Evolutionary conservation across 345 rosid species (phyloP).

Genomic region (Pseudoturritis turrita): DNA sequence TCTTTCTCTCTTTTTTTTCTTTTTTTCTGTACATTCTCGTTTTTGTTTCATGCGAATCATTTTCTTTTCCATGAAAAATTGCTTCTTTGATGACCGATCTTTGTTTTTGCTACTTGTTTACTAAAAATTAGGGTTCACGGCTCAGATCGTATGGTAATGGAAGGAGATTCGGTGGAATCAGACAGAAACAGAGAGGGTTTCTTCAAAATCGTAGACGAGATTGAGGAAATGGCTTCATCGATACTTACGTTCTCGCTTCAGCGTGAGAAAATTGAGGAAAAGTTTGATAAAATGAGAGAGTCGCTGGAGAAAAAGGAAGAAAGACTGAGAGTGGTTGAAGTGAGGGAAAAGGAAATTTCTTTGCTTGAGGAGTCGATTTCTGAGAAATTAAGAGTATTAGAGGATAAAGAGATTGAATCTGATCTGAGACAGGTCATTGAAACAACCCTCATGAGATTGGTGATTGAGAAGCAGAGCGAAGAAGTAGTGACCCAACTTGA

Average conservation of each 20-base stretch:
- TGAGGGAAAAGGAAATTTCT: neutral
- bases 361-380: neutral
- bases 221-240: neutral
- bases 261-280: too few relatives aligned
- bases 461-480: conserved; percentile 7
- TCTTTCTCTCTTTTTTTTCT: neutral
- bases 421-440: neutral
- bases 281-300: neutral
- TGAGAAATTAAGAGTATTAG: neutral
- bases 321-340: neutral
- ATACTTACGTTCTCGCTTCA: neutral
- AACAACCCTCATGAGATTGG: neutral
- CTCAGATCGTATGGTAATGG: neutral
- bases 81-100: neutral
- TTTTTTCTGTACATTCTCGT: neutral
- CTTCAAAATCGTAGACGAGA: neutral
- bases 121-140: neutral
- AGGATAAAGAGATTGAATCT: neutral
- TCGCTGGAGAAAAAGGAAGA: conserved; percentile 6
- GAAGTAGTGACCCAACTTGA: neutral
- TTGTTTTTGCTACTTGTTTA: neutral
- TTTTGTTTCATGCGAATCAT: too few relatives aligned
- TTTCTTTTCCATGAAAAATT: neutral
- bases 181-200: neutral
- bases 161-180: neutral